Base-by-base conservation (phyloP, 345 rosid genomes). In the Rhizophora mangle region DNA sequence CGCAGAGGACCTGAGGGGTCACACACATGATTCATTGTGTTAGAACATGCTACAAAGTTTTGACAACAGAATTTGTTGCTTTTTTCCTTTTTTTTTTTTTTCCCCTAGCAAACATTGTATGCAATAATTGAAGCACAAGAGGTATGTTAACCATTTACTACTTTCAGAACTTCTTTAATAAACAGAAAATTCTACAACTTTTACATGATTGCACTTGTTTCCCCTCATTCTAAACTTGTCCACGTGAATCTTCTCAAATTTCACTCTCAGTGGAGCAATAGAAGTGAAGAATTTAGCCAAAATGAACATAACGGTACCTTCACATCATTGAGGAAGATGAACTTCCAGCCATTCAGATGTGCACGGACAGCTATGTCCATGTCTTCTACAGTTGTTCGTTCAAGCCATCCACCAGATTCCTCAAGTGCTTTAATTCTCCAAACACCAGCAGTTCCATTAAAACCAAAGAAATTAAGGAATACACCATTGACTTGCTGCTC, bases 281-380 rank as follows among this genome's bases (percentile, higher is more conserved):
- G 36, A 68, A 43, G 36, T 7, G 54, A 26, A 13, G 15, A 63
- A 16, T 22, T 67, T 55, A 37, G 32, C 26, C 0, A 18, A 70
- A 27, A 13, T 31, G 11, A 73, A 57, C 15, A 22, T 18, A 61
- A 62, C 11, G 54, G 15, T 72, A 88, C 96, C 96, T 90, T 86
- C 30, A 90, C 96, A 60, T 90, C 93, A 24, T 90, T 84, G 39
- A 90, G 92, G 76, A 76, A 90, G 55, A 90, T 88, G 77, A 90
- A 90, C 68, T 90, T 90, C 96, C 96, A 90, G 52, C 96, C 96
- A 76, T 80, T 84, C 54, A 90, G 91, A 86, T 90, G 96, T 0
- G 96, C 96, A 1, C 96, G 89, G 31, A 90, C 91, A 56, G 96
- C 96, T 62, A 90, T 90, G 79, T 90, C 96, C 96, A 90, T 90